These are phyloP conservation scores for Didymella exigua DNA, from an alignment of 2,329 filamentous ascomycete species.

Conservation along the genomic window DNA sequence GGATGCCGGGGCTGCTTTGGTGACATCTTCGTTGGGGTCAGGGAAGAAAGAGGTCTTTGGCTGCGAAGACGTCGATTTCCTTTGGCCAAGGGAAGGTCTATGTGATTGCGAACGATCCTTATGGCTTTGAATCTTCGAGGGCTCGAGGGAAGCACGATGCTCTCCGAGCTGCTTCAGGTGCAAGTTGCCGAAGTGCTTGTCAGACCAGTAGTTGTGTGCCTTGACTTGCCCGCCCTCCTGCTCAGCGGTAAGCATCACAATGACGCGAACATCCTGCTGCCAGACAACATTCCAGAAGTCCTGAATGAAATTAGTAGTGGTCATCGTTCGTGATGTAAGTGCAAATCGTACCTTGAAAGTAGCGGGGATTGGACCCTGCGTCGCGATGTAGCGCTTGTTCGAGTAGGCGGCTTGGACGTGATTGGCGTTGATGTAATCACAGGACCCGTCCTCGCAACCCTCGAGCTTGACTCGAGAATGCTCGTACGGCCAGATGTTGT, in stretches of 20 bases:
- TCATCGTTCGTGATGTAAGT: not conserved
- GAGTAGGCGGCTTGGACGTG: slow-evolving; percentile 79
- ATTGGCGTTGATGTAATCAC: slow-evolving; percentile 96
- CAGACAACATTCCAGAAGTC: slow-evolving; percentile 98
- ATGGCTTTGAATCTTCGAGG: slow-evolving; percentile 57
- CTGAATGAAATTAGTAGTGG: slow-evolving; percentile 53
- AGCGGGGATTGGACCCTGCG: slow-evolving; percentile 88
- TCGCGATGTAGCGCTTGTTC: slow-evolving; percentile 93
- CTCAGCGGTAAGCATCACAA: slow-evolving; percentile 96
- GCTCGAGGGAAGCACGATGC: slow-evolving; percentile 77
- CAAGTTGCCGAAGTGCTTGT: slow-evolving; percentile 76
- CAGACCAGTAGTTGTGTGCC: slow-evolving; percentile 92
- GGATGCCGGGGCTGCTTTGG: slow-evolving; percentile 39
- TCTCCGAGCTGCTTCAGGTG: slow-evolving; percentile 79
- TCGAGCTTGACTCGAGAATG: slow-evolving; percentile 85
- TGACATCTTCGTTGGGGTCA: slow-evolving; percentile 27
- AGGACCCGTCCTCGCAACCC: slow-evolving; percentile 68
- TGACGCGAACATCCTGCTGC: slow-evolving; percentile 93
- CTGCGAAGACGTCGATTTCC: slow-evolving; percentile 43
- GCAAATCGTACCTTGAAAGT: slow-evolving; percentile 77
- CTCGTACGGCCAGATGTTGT: slow-evolving; percentile 96
- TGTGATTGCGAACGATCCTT: slow-evolving; percentile 36
- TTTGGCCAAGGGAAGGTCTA: slow-evolving; percentile 44
- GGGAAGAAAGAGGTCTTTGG: slow-evolving; percentile 17
- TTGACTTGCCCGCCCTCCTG: slow-evolving; percentile 92